A percentile compares a stretch with the other conserved stretches of the same genome.
Evolutionary conservation across 2,329 filamentous ascomycete species (phyloP).

Genomic region (Sordariomycetes sp.): DNA sequence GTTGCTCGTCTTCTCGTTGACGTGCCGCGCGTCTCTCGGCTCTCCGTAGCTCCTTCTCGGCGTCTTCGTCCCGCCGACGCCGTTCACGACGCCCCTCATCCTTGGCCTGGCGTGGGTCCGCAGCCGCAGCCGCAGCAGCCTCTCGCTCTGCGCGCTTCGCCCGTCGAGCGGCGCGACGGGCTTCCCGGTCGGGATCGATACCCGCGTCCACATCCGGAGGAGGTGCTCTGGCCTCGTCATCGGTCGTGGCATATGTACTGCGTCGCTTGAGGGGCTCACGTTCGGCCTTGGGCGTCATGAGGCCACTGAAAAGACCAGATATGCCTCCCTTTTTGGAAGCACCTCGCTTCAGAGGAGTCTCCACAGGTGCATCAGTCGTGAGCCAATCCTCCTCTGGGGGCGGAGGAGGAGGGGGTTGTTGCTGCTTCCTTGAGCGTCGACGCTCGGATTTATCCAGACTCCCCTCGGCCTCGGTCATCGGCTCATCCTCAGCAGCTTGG

Average conservation of each 20-base stretch:
- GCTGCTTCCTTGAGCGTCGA: conserved; percentile 21
- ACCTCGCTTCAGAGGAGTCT: conserved; percentile 22
- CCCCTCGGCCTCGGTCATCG: conserved; percentile 23
- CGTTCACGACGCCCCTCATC: conserved; percentile 48
- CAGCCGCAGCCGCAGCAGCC: conserved; percentile 27
- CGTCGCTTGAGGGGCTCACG: conserved; percentile 30
- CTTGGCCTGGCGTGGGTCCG: conserved; percentile 41
- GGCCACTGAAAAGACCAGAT: conserved; percentile 52
- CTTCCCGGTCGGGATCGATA: conserved; percentile 51
- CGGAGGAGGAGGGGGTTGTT: too few species aligned
- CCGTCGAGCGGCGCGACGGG: conserved; percentile 52
- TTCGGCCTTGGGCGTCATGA: conserved; percentile 38
- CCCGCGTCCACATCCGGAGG: conserved; percentile 32
- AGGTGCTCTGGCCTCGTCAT: conserved; percentile 40
- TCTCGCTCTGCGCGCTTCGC: conserved; percentile 44
- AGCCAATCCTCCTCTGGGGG: conserved; percentile 22
- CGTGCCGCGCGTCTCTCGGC: conserved; percentile 42
- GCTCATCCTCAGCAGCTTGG: conserved; percentile 12
- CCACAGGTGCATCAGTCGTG: conserved; percentile 23
- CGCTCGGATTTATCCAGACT: conserved; percentile 18
- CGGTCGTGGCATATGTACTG: conserved; percentile 38
- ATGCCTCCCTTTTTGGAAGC: conserved; percentile 42
- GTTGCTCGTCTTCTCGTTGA: conserved; percentile 38
- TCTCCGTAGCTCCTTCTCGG: conserved; percentile 48
- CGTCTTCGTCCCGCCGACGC: conserved; percentile 47